These are phyloP conservation scores for Mortierella sp. DNA, from an alignment of 371 early-diverging fungal genomes.

Conservation along the genomic window DNA sequence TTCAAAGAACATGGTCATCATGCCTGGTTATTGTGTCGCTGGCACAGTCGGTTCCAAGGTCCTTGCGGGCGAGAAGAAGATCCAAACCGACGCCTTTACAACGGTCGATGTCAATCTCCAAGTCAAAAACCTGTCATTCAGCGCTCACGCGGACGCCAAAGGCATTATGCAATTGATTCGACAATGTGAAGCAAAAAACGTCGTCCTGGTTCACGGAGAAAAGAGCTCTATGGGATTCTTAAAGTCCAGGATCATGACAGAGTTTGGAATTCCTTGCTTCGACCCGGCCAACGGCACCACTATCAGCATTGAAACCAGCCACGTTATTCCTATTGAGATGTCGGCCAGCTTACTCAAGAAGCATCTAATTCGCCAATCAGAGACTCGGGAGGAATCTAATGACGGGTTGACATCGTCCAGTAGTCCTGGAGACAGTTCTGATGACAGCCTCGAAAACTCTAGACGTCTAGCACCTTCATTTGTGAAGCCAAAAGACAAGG, in stretches of 20 bases:
- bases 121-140: constrained; percentile 97
- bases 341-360: constrained; percentile 64
- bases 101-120: constrained; percentile 88
- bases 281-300: constrained; percentile 91
- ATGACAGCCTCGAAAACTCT: constrained; percentile 28
- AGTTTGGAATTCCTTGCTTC: constrained; percentile 87
- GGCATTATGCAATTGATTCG: constrained; percentile 98
- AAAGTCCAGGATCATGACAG: constrained; percentile 83
- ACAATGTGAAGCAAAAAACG: constrained; percentile 93
- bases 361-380: constrained; percentile 46
- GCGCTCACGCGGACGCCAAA: constrained; percentile 99
- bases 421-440: constrained; percentile 42
- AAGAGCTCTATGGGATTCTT: constrained; percentile 90
- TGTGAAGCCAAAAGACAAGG: constrained; percentile 49
- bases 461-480: constrained; percentile 15
- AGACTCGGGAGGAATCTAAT: constrained; percentile 14
- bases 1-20: constrained; percentile 92
- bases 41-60: constrained; percentile 98
- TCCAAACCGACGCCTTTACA: constrained; percentile 83
- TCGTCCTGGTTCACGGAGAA: constrained; percentile 99
- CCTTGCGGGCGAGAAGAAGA: constrained; percentile 85
- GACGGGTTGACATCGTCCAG: constrained; percentile 38
- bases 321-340: constrained; percentile 66
- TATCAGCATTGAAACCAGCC: constrained; percentile 72
- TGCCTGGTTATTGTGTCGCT: constrained; percentile 94